These are phyloP conservation scores for Steccherinum ochraceum DNA, from an alignment of 768 basidiomycete species.

Conservation along the genomic window DNA sequence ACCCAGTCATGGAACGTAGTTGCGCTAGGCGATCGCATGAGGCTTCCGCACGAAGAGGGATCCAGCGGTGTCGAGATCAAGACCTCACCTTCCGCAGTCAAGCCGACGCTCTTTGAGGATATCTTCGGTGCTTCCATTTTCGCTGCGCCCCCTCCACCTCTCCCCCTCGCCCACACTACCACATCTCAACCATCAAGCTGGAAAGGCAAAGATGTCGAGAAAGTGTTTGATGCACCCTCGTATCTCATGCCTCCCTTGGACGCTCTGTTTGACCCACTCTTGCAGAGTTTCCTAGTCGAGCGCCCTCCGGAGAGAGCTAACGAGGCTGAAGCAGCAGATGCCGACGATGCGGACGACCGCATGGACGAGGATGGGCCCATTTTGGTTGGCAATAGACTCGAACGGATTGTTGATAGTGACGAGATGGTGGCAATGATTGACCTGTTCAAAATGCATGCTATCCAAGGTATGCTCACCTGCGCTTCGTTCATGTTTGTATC, in stretches of 20 bases:
- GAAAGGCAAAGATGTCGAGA: slow-evolving; percentile 36
- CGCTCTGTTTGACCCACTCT: slow-evolving; percentile 60
- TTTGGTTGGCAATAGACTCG: slow-evolving; percentile 19
- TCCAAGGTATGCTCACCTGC: slow-evolving; percentile 27
- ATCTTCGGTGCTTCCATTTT: slow-evolving; percentile 84
- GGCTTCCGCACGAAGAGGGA: slow-evolving; percentile 35
- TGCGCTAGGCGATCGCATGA: slow-evolving; percentile 56
- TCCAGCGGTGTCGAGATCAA: slow-evolving; percentile 32
- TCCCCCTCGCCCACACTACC: slow-evolving; percentile 3
- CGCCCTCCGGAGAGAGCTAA: slow-evolving; percentile 14
- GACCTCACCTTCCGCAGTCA: slow-evolving; percentile 20
- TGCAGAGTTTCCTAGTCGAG: slow-evolving; percentile 39
- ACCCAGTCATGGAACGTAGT: slow-evolving; percentile 61
- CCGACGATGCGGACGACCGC: slow-evolving; percentile 19
- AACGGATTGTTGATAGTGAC: slow-evolving; percentile 36
- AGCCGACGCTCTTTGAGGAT: slow-evolving; percentile 76
- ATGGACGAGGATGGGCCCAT: slow-evolving; percentile 19
- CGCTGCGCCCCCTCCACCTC: background rate
- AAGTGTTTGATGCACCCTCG: slow-evolving; percentile 61
- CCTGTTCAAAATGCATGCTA: slow-evolving; percentile 53
- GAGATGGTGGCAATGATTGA: slow-evolving; percentile 57
- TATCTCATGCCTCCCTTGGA: slow-evolving; percentile 74
- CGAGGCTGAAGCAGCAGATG: slow-evolving; percentile 13
- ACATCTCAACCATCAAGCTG: slow-evolving; percentile 20
- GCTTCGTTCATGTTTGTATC: background rate